Conservation (phyloP, 768 basidiomycete genomes). For the Melanogaster broomeanus region DNA sequence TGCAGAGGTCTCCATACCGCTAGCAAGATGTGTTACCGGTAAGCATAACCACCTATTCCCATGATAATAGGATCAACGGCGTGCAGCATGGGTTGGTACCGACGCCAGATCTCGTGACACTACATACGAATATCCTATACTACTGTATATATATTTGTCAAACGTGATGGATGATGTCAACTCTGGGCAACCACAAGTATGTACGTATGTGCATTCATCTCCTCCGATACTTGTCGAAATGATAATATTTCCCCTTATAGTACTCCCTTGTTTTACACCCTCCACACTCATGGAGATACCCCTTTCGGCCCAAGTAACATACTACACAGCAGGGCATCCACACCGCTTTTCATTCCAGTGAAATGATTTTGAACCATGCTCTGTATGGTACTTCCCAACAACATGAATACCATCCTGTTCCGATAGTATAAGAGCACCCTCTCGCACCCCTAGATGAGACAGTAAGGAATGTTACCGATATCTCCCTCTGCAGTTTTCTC, state of each 20-base stretch:
- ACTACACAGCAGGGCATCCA: constrained; percentile 4
- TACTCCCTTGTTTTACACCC: background rate
- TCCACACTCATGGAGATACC: background rate
- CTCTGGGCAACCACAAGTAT: constrained; percentile 1
- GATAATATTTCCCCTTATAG: background rate
- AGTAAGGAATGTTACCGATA: constrained; percentile 5
- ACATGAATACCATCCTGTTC: background rate
- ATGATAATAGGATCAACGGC: constrained; percentile 11
- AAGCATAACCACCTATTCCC: background rate
- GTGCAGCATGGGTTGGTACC: too few relatives aligned
- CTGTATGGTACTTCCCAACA: constrained; percentile 1
- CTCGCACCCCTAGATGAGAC: background rate
- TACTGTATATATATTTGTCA: background rate
- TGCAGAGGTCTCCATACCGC: too few relatives aligned
- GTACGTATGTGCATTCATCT: background rate
- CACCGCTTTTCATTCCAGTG: constrained; percentile 8
- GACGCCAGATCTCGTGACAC: constrained; percentile 1
- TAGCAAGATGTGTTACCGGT: too few relatives aligned
- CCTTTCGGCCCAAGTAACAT: background rate
- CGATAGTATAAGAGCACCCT: constrained; percentile 16
- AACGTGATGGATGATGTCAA: background rate
- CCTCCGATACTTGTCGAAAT: background rate
- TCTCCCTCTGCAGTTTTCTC: constrained; percentile 8
- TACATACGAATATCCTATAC: too few relatives aligned
- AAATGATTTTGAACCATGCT: constrained; percentile 10